Base-by-base conservation (phyloP, 331 rosid genomes). In the Acacia pycnantha region DNA sequence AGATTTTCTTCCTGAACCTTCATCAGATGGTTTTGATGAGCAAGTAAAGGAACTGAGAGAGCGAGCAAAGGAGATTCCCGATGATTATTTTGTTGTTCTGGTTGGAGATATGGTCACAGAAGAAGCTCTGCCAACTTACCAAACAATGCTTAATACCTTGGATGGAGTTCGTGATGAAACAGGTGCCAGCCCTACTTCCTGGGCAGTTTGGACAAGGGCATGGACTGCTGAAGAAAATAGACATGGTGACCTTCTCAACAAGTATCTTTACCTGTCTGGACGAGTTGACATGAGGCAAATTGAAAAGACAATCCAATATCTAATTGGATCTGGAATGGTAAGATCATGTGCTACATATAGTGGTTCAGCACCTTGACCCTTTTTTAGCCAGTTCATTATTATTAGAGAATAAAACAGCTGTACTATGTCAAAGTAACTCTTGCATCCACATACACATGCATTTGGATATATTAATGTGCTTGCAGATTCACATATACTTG, bases 211-310 rank as follows among this genome's bases (percentile, higher is more conserved):
- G 97, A 92, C 92, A 16, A 89, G 97, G 87, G 93, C 97, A 66
- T 92, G 97, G 97, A 92, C 97, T 73, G 94, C 97, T 61, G 97
- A 92, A 76, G 97, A 92, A 79, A 92, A 92, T 77, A 85, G 97
- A 81, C 97, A 92, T 1, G 97, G 97, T 70, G 97, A 92, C 87
- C 94, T 92, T 67, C 94, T 92, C 73, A 92, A 90, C 73, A 92
- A 90, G 86, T 92, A 92, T 85, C 94, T 92, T 56, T 92, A 92
- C 86, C 86, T 92, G 77, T 68, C 81, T 27, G 97, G 97, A 16
- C 92, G 97, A 51, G 94, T 92, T 40, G 97, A 92, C 87, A 88
- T 92, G 97, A 86, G 75, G 82, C 94, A 92, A 82, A 89, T 92
- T 82, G 97, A 92, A 85, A 92, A 89, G 88, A 89, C 97, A 64